Base-by-base conservation (phyloP, 345 rosid genomes). In the Pugionium cornutum region DNA sequence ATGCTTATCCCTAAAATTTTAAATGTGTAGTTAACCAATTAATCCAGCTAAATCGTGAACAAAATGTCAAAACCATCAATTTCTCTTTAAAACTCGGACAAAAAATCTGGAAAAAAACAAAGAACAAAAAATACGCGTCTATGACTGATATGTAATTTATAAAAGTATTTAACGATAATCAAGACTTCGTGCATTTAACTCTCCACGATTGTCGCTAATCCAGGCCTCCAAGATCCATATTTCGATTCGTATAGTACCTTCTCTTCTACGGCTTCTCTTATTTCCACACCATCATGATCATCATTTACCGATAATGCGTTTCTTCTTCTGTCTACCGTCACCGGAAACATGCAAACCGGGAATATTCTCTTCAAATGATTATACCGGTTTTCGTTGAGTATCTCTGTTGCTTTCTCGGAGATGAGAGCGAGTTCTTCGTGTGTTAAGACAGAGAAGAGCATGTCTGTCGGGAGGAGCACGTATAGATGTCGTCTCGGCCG, bases 381-480 rank as follows among this genome's bases (percentile, higher is more conserved):
- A 58, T 63, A 65, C 70, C 76, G 54, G 32, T 61, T 72, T 8
- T 60, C 60, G 3, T 67, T 55, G 46, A 75, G 66, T 41, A 32
- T 68, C 59, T 68, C 69, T 7, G 78, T 60, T 6, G 78, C 56
- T 68, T 68, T 75, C 2, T 50, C 49, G 9, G 78, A 62, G 29
- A 75, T 67, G 11, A 75, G 70, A 34, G 66, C 37, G 28, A 75
- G 74, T 68, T 75, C 78, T 39, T 75, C 78, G 0, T 62, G 70
- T 62, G 78, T 75, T 50, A 75, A 50, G 60, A 75, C 78, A 54
- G 78, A 75, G 70, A 67, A 75, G 43, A 67, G 66, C 70, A 75
- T 62, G 48, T 75, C 74, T 3, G 55, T 75, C 53, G 78, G 78
- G 27, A 75, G 69, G 25, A 68, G 33, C 4, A 67, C 66, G 54